A percentile compares a stretch with the other conserved stretches of the same genome.
Conservation (phyloP, 2,329 filamentous ascomycete genomes). For the Penicillium sp. region DNA sequence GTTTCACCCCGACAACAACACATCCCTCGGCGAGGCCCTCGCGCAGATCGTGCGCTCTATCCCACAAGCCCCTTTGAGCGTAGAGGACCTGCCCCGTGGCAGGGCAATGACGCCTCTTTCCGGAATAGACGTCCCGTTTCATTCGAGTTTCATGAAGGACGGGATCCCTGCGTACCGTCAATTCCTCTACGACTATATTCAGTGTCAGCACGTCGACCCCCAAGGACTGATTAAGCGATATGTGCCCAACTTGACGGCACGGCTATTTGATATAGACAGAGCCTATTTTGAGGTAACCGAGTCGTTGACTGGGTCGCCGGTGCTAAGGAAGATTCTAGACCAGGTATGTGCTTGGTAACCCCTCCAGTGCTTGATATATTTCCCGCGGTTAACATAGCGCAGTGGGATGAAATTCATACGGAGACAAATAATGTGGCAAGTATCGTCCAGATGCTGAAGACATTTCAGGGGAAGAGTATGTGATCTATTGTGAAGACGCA, state of each 20-base stretch:
- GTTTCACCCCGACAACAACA: background rate
- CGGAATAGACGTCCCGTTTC: background rate
- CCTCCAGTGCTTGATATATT: background rate
- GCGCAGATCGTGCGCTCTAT: background rate
- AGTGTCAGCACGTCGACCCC: conserved; percentile 49
- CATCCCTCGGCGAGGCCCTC: background rate
- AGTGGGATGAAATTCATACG: background rate
- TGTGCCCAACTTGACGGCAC: conserved; percentile 93
- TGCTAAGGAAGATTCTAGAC: background rate
- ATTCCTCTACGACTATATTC: conserved; percentile 89
- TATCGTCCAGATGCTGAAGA: background rate
- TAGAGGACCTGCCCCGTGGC: conserved; percentile 65
- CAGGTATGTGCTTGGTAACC: background rate
- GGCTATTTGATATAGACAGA: conserved; percentile 86
- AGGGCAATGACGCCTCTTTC: conserved; percentile 63
- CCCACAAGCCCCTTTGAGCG: background rate
- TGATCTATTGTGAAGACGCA: background rate
- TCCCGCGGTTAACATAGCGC: background rate
- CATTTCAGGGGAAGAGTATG: background rate
- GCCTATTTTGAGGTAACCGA: conserved; percentile 74
- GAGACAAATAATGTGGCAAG: background rate
- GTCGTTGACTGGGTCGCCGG: background rate
- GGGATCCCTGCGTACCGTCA: conserved; percentile 96
- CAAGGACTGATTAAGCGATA: conserved; percentile 75
- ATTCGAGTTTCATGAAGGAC: conserved; percentile 77